Evolutionary conservation across 495 filamentous ascomycete species (phyloP), one percentile per base, ranked within the genome.

Genomic region (Oidiodendron maius): DNA sequence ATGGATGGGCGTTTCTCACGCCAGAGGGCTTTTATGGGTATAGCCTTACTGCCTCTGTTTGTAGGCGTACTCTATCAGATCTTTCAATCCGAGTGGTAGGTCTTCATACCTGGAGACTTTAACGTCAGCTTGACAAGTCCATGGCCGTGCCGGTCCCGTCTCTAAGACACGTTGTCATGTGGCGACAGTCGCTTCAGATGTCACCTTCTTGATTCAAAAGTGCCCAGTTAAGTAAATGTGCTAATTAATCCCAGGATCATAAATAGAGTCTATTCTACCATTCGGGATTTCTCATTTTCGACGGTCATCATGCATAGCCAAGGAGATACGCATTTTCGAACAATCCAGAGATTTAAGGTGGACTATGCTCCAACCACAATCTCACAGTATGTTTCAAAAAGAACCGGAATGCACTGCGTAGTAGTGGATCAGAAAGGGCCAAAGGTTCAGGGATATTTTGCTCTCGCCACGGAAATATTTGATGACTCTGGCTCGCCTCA

Each of bases 401-500:
- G 88, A 45, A 97, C 91, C 25, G 94, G 93, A 44, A 91, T 99
- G 90, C 82, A 88, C 58, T 83, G 93, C 26, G 82, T 94, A 21
- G 86, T 96, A 44, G 89, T 91, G 43, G 88, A 96, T 60, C 81
- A 87, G 61, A 83, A 91, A 61, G 90, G 93, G 3, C 93, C 93
- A 9, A 99, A 95, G 63, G 78, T 98, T 43, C 82, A 89, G 50
- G 94, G 93, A 11, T 95, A 90, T 64, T 97, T 99, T 66, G 80
- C 91, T 36, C 76, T 99, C 38, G 93, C 94, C 22, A 99, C 94
- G 8, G 93, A 99, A 65, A 96, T 99, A 56, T 84, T 93, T 52
- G 93, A 97, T 65, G 89, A 97, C 61, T 96, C 91, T 5, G 93
- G 93, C 15, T 83, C 93, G 5, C 93, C 93, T 2, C 93, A 97